A percentile compares a stretch with the other conserved stretches of the same genome.
Evolutionary conservation across 192 early-diverging fungal genomes (phyloP).

Genomic region (Spizellomyces punctatus): DNA sequence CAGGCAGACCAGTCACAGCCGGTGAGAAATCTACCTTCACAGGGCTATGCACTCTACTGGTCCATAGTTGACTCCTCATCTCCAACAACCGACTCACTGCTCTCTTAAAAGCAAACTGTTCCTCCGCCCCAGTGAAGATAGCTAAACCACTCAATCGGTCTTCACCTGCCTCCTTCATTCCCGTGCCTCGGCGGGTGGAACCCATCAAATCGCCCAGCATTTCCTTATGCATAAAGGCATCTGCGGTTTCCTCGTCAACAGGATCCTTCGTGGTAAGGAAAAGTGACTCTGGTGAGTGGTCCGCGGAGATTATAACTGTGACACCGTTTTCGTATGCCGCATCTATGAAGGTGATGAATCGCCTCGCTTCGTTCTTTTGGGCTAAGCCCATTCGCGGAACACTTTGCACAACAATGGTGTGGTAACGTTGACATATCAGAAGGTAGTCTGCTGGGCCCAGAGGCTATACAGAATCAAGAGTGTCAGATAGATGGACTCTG

Average conservation of each 20-base stretch:
- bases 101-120: conserved; percentile 86
- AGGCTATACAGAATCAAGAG: conserved; percentile 33
- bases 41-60: not conserved
- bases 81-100: conserved; percentile 79
- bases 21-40: conserved; percentile 7
- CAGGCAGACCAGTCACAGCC: not conserved
- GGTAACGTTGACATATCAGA: conserved; percentile 69
- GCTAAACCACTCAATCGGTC: conserved; percentile 33
- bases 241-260: conserved; percentile 24
- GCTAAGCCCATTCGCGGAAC: conserved; percentile 56
- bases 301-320: conserved; percentile 16
- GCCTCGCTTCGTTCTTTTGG: conserved; percentile 82
- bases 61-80: conserved; percentile 55
- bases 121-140: conserved; percentile 77
- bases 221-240: conserved; percentile 47
- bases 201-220: conserved; percentile 39
- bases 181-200: conserved; percentile 1
- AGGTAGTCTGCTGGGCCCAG: conserved; percentile 83
- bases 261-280: conserved; percentile 51
- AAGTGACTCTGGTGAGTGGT: conserved; percentile 24
- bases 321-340: conserved; percentile 84
- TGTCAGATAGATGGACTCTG: conserved; percentile 47
- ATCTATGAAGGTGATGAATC: conserved; percentile 93
- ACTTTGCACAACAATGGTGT: conserved; percentile 61
- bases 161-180: conserved; percentile 42